Evolutionary conservation across 2,329 filamentous ascomycete species (phyloP).

Genomic region (Rasamsonia emersonii): DNA sequence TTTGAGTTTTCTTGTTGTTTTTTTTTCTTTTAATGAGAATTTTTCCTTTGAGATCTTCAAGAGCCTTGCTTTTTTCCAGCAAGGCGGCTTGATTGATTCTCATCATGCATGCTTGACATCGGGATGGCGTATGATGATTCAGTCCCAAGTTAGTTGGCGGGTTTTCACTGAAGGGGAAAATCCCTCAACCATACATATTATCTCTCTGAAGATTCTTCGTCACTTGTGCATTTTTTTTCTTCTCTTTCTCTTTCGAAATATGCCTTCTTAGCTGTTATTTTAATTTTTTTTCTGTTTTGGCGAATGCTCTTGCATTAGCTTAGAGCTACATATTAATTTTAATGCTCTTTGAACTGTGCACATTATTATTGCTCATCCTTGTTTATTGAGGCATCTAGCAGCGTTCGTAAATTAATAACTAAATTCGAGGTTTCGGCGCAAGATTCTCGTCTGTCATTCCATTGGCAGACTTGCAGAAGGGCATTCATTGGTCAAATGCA

Average conservation of each 20-base stretch:
- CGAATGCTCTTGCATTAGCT: slow-evolving; percentile 1
- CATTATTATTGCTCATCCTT: background rate
- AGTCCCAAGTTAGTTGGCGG: background rate
- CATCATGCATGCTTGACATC: background rate
- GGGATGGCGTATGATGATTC: background rate
- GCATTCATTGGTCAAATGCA: no score
- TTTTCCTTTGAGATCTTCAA: background rate
- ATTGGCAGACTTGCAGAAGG: no score
- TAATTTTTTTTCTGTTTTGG: slow-evolving; percentile 10
- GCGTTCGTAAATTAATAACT: background rate
- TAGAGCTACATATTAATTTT: slow-evolving; percentile 4
- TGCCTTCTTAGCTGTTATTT: slow-evolving; percentile 10
- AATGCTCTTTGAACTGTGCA: slow-evolving; percentile 7
- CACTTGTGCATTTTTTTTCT: slow-evolving; percentile 15
- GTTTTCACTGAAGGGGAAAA: background rate
- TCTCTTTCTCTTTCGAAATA: slow-evolving; percentile 10
- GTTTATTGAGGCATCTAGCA: background rate
- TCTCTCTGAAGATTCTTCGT: slow-evolving; percentile 7
- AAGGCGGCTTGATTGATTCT: background rate
- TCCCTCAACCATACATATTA: background rate
- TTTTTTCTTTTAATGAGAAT: no score
- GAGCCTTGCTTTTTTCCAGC: background rate
- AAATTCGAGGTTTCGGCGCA: background rate
- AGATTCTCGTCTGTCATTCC: no score
- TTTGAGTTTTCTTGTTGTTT: no score